Evolutionary conservation across 164 flowering plant species (phyloP), one percentile per base, ranked within the genome.

Genomic region (Cinnamomum micranthum): DNA sequence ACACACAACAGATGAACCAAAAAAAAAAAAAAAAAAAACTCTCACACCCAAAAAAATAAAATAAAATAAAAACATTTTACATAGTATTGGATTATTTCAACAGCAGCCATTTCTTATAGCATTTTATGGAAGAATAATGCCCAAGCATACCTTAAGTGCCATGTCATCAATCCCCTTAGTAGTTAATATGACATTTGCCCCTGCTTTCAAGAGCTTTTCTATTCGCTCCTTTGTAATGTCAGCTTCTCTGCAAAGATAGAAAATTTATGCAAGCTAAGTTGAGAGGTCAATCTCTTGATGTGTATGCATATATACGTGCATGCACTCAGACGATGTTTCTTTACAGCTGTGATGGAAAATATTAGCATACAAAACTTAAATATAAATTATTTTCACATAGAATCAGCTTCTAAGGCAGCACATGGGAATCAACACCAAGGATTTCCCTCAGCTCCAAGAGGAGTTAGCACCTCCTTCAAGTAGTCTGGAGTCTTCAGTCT

Each of bases 131-230:
- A 24, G 17, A 71, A 75, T 66, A 17, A 35, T 2, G 35, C 20
- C 76, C 47, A 79, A 75, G 65, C 87, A 81, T 89, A 75, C 99
- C 97, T 96, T 96, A 31, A 94, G 94, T 35, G 99, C 95, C 99
- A 94, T 96, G 87, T 96, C 99, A 84, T 96, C 99, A 80, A 96
- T 94, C 76, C 94, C 99, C 81, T 96, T 96, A 7, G 98, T 89
- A 15, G 99, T 96, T 58, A 96, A 81, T 71, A 96, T 78, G 71
- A 96, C 98, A 89, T 94, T 96, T 27, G 99, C 98, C 69, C 98
- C 97, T 60, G 99, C 97, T 82, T 90, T 92, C 74, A 94, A 81
- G 79, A 94, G 86, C 76, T 94, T 96, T 80, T 94, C 96, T 77
- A 96, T 94, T 11, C 98, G 91, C 82, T 92, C 99, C 79, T 95